Evolutionary conservation across 169 alveolate species (phyloP).

Genomic region (Plasmodium berghei): DNA sequence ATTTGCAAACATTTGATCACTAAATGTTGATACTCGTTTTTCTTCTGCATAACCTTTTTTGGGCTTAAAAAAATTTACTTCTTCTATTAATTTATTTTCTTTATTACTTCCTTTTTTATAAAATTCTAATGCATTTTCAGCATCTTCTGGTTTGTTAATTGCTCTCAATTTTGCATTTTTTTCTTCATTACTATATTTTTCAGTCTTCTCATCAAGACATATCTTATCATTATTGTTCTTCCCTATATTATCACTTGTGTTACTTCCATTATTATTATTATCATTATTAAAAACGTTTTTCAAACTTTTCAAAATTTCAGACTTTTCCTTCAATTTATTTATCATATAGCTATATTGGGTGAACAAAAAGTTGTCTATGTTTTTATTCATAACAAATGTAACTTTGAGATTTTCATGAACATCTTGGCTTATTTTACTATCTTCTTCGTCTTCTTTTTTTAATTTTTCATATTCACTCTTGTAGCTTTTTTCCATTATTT

Average conservation of each 20-base stretch:
- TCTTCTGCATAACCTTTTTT: constrained; percentile 15
- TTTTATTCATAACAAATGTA: constrained; percentile 68
- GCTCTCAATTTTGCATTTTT: neutral
- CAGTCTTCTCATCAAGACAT: too few relatives aligned
- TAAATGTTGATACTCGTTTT: constrained; percentile 25
- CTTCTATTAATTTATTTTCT: neutral
- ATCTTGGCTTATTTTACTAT: constrained; percentile 25
- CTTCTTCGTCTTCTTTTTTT: constrained; percentile 58
- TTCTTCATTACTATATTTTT: neutral
- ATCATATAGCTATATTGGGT: constrained; percentile 75
- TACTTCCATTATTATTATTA: neutral
- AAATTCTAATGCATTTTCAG: neutral
- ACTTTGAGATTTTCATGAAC: constrained; percentile 58
- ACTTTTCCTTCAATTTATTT: constrained; percentile 51
- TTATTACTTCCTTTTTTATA: neutral
- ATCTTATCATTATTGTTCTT: neutral
- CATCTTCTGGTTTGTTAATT: neutral
- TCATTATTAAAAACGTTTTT: neutral
- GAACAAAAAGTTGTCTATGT: constrained; percentile 54
- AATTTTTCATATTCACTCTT: constrained; percentile 57
- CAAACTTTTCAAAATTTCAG: constrained; percentile 41
- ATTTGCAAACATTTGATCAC: constrained; percentile 71
- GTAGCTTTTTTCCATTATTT: constrained; percentile 32
- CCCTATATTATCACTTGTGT: neutral
- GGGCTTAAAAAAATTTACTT: constrained; percentile 58